A percentile compares a stretch with the other conserved stretches of the same genome.
Evolutionary conservation across 768 basidiomycete species (phyloP).

Genomic region (Cystobasidium ongulense): DNA sequence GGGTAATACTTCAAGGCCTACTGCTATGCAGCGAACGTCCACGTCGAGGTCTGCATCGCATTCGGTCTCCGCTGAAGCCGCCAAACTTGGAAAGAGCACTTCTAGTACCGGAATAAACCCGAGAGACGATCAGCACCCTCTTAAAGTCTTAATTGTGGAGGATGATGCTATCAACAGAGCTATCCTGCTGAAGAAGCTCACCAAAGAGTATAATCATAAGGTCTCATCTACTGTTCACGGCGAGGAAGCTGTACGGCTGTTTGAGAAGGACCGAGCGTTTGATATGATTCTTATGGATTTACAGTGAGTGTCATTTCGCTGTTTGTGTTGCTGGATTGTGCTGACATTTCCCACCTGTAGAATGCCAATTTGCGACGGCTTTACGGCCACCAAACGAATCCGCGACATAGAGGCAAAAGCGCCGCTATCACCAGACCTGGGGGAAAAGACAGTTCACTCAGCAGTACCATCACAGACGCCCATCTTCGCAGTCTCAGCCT

Average conservation of each 20-base stretch:
- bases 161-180: conserved; percentile 51
- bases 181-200: conserved; percentile 62
- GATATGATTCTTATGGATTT: conserved; percentile 77
- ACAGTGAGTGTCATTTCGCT: conserved; percentile 47
- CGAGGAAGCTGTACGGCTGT: conserved; percentile 60
- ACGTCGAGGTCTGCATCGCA: not conserved
- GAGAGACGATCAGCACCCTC: conserved; percentile 7
- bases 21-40: conserved; percentile 1
- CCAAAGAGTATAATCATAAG: conserved; percentile 55
- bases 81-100: not conserved
- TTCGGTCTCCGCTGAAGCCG: not conserved
- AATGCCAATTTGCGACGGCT: conserved; percentile 73
- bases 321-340: not conserved
- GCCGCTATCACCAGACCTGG: not conserved
- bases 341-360: conserved; percentile 45
- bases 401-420: conserved; percentile 54
- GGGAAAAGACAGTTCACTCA: conserved; percentile 35
- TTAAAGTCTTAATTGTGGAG: conserved; percentile 62
- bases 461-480: conserved; percentile 60
- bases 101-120: not conserved
- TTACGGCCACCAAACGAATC: conserved; percentile 61
- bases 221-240: conserved; percentile 65
- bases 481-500: conserved; percentile 55
- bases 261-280: conserved; percentile 54
- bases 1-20: conserved; percentile 32